Conservation (phyloP, 352 stramenopile species). For the Pythium volutum region DNA sequence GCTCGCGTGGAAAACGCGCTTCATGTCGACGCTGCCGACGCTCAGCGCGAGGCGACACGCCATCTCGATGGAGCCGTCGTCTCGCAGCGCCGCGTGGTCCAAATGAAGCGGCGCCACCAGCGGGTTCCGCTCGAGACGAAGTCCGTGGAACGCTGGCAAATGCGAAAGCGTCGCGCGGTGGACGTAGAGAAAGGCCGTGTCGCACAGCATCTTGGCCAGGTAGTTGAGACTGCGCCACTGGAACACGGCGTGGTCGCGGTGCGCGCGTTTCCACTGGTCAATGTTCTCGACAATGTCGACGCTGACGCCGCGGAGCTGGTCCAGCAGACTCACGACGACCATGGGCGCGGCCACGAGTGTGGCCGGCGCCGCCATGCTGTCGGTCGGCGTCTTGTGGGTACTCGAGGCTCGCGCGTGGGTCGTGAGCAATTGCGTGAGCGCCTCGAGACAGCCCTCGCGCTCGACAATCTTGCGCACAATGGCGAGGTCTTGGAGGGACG, state of each 20-base stretch:
- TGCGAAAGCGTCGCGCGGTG: constrained; percentile 23
- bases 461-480: constrained; percentile 80
- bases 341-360: constrained; percentile 42
- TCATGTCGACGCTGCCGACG: constrained; percentile 56
- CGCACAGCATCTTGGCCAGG: constrained; percentile 70
- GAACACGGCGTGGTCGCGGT: constrained; percentile 37
- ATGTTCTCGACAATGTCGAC: constrained; percentile 74
- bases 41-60: constrained; percentile 38
- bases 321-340: constrained; percentile 60
- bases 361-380: constrained; percentile 5
- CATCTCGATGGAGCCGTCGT: constrained; percentile 18
- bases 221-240: constrained; percentile 78
- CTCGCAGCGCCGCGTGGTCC: constrained; percentile 47
- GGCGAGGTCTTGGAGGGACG: constrained; percentile 48
- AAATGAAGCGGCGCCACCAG: constrained; percentile 58
- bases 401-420: constrained; percentile 27
- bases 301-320: constrained; percentile 58
- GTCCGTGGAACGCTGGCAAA: constrained; percentile 38
- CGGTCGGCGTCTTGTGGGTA: constrained; percentile 7
- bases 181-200: constrained; percentile 56
- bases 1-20: constrained; percentile 47
- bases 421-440: constrained; percentile 55
- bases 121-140: constrained; percentile 64
- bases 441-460: constrained; percentile 76
- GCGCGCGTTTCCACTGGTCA: constrained; percentile 41